Percentiles rank a stretch among this genome's conserved stretches.
phyloP scores from a whole-genome alignment of 305 asterid genomes.

The Caryopteris hybrid region DNA sequence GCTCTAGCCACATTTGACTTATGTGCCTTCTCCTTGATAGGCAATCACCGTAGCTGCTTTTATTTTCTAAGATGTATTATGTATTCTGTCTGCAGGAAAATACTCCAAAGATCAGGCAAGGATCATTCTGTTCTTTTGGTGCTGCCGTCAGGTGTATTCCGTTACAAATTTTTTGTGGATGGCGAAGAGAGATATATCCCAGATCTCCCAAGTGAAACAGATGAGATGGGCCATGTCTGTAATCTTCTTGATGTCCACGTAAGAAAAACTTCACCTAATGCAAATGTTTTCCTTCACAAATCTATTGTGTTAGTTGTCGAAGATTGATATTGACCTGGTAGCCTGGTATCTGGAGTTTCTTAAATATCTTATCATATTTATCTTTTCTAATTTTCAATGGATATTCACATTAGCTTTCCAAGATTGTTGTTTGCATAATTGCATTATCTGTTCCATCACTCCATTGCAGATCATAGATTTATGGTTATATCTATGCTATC shows the following conservation, averaged over 20 bases:
- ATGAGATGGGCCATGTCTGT: slow-evolving; percentile 49
- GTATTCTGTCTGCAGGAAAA: slow-evolving; percentile 48
- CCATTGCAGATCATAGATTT: not conserved
- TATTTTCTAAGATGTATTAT: not conserved
- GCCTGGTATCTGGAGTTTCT: not conserved
- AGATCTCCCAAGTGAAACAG: slow-evolving; percentile 71
- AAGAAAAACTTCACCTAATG: slow-evolving; percentile 26
- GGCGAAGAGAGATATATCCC: slow-evolving; percentile 64
- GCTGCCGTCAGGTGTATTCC: slow-evolving; percentile 72
- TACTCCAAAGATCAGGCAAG: slow-evolving; percentile 79
- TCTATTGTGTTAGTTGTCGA: not conserved
- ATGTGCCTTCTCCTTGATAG: slow-evolving; percentile 13
- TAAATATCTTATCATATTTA: not conserved
- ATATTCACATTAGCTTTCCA: slow-evolving; percentile 10
- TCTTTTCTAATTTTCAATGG: not conserved
- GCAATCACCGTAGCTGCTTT: slow-evolving; percentile 3
- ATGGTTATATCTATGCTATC: not conserved
- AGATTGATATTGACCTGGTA: not conserved
- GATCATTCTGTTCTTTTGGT: slow-evolving; percentile 81
- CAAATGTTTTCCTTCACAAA: not conserved
- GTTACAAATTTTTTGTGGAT: slow-evolving; percentile 75
- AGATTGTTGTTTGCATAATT: not conserved
- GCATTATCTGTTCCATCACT: not conserved
- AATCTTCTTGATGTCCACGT: slow-evolving; percentile 84
- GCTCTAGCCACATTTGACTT: slow-evolving; percentile 6